Evolutionary conservation across 768 basidiomycete genomes (phyloP).

Genomic region (Mycena capillaripes): DNA sequence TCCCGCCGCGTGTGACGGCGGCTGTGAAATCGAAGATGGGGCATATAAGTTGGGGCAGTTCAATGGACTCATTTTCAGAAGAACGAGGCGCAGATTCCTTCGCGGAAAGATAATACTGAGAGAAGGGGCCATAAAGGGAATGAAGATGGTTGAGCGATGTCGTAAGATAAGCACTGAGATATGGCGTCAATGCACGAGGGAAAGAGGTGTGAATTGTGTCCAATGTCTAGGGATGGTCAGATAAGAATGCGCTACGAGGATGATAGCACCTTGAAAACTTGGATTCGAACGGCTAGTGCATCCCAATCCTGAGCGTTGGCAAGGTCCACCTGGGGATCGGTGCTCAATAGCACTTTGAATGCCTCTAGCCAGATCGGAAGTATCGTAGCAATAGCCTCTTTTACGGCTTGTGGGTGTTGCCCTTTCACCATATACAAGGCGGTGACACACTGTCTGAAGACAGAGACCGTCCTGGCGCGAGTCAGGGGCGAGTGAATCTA

Average conservation of each 20-base stretch:
- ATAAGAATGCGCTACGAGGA: conserved; percentile 25
- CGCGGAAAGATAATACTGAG: conserved; percentile 71
- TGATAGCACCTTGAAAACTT: conserved; percentile 82
- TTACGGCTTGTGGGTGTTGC: conserved; percentile 88
- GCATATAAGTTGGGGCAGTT: conserved; percentile 82
- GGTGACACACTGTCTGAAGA: conserved; percentile 91
- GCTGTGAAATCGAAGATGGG: conserved; percentile 87
- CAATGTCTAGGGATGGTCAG: conserved; percentile 68
- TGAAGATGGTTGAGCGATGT: conserved; percentile 73
- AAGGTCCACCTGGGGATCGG: conserved; percentile 76
- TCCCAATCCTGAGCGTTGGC: conserved; percentile 80
- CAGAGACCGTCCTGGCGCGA: conserved; percentile 86
- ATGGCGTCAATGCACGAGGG: conserved; percentile 75
- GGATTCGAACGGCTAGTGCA: conserved; percentile 80
- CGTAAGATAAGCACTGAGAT: conserved; percentile 72
- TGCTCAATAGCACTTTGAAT: conserved; percentile 80
- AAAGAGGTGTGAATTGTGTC: conserved; percentile 87
- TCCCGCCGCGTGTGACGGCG: conserved; percentile 73
- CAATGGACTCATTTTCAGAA: conserved; percentile 82
- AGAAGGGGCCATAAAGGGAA: conserved; percentile 70
- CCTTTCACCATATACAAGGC: conserved; percentile 97
- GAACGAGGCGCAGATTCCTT: conserved; percentile 70
- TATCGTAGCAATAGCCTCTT: conserved; percentile 83
- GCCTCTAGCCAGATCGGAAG: conserved; percentile 95
- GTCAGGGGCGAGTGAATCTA: conserved; percentile 84